Evolutionary conservation across 2,329 filamentous ascomycete genomes (phyloP).

Genomic region (Stagonosporopsis chrysanthemi): DNA sequence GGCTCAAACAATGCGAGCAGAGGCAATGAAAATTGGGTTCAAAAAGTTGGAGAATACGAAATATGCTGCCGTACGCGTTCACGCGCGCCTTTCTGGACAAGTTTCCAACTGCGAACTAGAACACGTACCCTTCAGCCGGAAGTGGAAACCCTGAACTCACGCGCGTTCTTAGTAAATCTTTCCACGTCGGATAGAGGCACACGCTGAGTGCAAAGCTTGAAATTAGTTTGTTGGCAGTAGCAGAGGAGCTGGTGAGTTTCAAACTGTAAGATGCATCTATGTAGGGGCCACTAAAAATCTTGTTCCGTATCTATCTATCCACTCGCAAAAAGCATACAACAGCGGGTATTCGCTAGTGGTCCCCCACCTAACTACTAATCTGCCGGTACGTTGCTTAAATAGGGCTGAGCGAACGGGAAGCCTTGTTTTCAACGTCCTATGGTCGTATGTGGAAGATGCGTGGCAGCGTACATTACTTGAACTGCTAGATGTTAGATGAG

Average conservation of each 20-base stretch:
- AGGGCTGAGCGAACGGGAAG: too few relatives aligned
- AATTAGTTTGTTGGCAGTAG: slow-evolving; percentile 10
- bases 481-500: too few relatives aligned
- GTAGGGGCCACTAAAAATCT: too few relatives aligned
- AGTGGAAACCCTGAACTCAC: slow-evolving; percentile 13
- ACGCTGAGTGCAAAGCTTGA: slow-evolving; percentile 15
- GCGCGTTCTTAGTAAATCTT: slow-evolving; percentile 1
- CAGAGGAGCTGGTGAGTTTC: slow-evolving; percentile 10
- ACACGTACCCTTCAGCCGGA: slow-evolving; percentile 8
- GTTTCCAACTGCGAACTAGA: slow-evolving; percentile 12
- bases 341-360: too few relatives aligned
- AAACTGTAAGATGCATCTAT: slow-evolving; percentile 2
- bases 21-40: slow-evolving; percentile 16
- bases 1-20: slow-evolving; percentile 15
- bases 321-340: too few relatives aligned
- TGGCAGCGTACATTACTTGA: too few relatives aligned
- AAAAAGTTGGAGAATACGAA: slow-evolving; percentile 16
- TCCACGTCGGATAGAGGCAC: slow-evolving; percentile 10
- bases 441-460: too few relatives aligned
- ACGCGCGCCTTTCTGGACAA: slow-evolving; percentile 20
- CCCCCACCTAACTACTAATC: too few relatives aligned
- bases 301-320: too few relatives aligned
- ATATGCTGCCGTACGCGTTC: slow-evolving; percentile 15
- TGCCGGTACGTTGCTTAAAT: too few relatives aligned
- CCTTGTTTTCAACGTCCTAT: too few relatives aligned